phyloP scores from a whole-genome alignment of 192 early-diverging fungal species.

The Podila verticillata region DNA sequence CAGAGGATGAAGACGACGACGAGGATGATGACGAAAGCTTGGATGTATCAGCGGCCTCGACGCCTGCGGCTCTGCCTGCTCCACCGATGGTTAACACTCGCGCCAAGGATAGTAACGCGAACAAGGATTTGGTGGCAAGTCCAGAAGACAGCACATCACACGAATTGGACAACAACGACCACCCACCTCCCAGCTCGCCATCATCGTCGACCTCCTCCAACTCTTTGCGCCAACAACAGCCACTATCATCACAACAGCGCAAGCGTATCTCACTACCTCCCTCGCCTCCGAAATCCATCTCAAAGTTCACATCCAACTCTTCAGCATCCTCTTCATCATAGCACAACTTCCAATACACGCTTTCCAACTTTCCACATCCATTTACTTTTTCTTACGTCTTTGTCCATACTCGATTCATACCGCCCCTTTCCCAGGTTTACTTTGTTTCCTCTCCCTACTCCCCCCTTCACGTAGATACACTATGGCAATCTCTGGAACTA shows the following conservation, averaged over 20 bases:
- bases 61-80: not conserved
- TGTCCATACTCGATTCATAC: not conserved
- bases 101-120: not conserved
- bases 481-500: too few species aligned
- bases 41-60: not conserved
- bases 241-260: not conserved
- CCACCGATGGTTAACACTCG: too few species aligned
- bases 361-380: too few species aligned
- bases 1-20: constrained; percentile 2
- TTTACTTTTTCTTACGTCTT: too few species aligned
- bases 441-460: too few species aligned
- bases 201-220: not conserved
- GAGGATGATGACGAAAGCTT: not conserved
- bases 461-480: too few species aligned
- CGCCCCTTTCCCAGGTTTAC: too few species aligned
- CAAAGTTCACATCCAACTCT: not conserved
- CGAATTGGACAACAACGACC: not conserved
- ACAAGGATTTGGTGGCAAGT: not conserved
- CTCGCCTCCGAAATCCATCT: not conserved
- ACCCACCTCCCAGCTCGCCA: not conserved
- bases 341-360: not conserved
- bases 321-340: not conserved
- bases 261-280: not conserved
- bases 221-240: not conserved
- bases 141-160: too few species aligned